Evolutionary conservation across 148 eudicot genomes (phyloP).

Genomic region (Drosera capensis): DNA sequence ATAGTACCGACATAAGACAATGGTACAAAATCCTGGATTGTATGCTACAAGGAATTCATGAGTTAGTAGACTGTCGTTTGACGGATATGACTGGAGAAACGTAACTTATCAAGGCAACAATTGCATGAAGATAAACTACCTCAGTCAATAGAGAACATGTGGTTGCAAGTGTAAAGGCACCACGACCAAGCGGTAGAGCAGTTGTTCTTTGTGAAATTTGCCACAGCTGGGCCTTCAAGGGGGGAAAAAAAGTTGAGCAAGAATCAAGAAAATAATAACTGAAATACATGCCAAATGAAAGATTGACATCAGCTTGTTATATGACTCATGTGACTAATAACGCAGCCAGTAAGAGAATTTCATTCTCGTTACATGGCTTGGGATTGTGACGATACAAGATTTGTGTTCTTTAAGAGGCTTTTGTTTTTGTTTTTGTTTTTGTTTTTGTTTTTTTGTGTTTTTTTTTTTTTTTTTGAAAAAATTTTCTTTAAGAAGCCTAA

Average conservation of each 20-base stretch:
- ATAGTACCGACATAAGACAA: not conserved
- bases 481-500: too few relatives aligned
- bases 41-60: not conserved
- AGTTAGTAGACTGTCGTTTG: too few relatives aligned
- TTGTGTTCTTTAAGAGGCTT: too few relatives aligned
- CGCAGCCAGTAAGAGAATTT: too few relatives aligned
- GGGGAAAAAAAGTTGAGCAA: not conserved
- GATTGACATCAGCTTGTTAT: not conserved
- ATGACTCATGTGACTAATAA: not conserved
- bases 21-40: not conserved
- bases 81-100: too few relatives aligned
- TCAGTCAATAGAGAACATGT: conserved; percentile 87
- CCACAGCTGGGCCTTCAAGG: conserved; percentile 85
- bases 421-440: too few relatives aligned
- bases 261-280: not conserved
- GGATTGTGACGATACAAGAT: too few relatives aligned
- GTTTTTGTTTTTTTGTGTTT: too few relatives aligned
- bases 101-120: conserved; percentile 3
- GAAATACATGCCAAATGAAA: not conserved
- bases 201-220: conserved; percentile 97
- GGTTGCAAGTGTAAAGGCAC: conserved; percentile 91
- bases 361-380: too few relatives aligned
- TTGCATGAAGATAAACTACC: conserved; percentile 24
- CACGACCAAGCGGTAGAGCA: conserved; percentile 94
- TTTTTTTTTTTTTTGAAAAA: too few relatives aligned